A percentile compares a stretch with the other conserved stretches of the same genome.
Conservation (phyloP, 192 early-diverging fungal genomes). For the Linderina pennispora region DNA sequence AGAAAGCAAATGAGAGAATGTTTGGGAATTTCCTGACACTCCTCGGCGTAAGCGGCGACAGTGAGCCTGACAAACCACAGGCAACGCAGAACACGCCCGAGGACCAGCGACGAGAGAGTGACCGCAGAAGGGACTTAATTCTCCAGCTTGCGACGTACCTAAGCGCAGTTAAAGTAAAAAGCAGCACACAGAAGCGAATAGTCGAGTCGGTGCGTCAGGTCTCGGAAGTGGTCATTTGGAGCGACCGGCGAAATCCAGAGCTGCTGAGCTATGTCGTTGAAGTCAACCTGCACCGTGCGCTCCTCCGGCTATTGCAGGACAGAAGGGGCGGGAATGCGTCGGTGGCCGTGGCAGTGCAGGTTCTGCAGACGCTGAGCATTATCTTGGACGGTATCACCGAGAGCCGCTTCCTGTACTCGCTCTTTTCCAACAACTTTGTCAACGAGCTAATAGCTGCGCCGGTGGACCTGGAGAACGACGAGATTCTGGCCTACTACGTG, state of each 20-base stretch:
- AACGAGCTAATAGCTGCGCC: slow-evolving; percentile 58
- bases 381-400: slow-evolving; percentile 44
- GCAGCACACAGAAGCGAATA: slow-evolving; percentile 9
- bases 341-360: slow-evolving; percentile 30
- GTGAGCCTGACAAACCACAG: slow-evolving; percentile 2
- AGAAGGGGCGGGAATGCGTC: neutral
- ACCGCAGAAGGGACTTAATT: neutral
- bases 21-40: too few relatives aligned
- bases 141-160: slow-evolving; percentile 14
- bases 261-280: slow-evolving; percentile 31
- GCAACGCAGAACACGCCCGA: slow-evolving; percentile 8
- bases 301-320: slow-evolving; percentile 19
- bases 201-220: slow-evolving; percentile 37
- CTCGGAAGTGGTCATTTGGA: slow-evolving; percentile 35
- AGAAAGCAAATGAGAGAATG: too few relatives aligned
- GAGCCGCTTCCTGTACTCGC: slow-evolving; percentile 42
- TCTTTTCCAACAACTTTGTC: slow-evolving; percentile 71
- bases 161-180: slow-evolving; percentile 4
- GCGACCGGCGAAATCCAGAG: slow-evolving; percentile 39
- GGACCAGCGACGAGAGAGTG: slow-evolving; percentile 2
- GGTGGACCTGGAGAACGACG: slow-evolving; percentile 58
- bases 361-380: slow-evolving; percentile 47
- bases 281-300: slow-evolving; percentile 20
- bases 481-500: slow-evolving; percentile 63
- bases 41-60: too few relatives aligned